phyloP scores from a whole-genome alignment of 2,329 filamentous ascomycete species.

The Fusarium sp. region DNA sequence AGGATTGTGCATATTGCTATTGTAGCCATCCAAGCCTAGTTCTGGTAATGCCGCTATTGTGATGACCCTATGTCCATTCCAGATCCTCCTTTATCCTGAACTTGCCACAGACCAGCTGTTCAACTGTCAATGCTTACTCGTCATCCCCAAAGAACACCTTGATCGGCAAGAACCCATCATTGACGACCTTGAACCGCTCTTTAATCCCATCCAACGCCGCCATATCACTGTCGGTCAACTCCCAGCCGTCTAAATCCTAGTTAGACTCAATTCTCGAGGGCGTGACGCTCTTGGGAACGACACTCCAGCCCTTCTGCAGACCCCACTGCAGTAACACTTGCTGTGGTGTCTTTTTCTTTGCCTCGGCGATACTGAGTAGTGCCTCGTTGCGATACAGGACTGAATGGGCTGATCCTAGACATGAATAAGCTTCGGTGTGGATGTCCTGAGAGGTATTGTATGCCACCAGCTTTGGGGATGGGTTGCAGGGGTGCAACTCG shows the following conservation, averaged over 20 bases:
- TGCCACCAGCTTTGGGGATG: conserved; percentile 81
- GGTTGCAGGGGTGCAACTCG: conserved; percentile 84
- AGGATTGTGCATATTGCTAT: too few species aligned
- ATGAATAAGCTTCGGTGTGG: conserved; percentile 80
- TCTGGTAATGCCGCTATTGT: too few species aligned
- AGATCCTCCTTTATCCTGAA: too few species aligned
- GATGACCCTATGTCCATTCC: too few species aligned
- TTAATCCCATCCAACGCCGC: conserved; percentile 74
- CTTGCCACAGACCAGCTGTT: too few species aligned
- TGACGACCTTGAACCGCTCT: conserved; percentile 86
- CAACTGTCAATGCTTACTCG: conserved; percentile 64
- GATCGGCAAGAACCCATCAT: conserved; percentile 78
- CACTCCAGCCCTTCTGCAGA: conserved; percentile 82
- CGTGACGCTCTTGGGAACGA: conserved; percentile 88
- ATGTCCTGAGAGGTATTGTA: conserved; percentile 81
- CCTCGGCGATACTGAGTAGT: conserved; percentile 72
- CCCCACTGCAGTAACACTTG: conserved; percentile 87
- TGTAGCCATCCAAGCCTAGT: too few species aligned
- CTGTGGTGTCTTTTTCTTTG: conserved; percentile 77
- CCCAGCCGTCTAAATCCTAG: conserved; percentile 80
- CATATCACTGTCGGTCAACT: conserved; percentile 79
- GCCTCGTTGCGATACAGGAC: conserved; percentile 76
- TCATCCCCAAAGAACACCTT: conserved; percentile 89
- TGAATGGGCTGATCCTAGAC: conserved; percentile 78
- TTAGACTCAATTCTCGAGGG: conserved; percentile 80